A percentile compares a stretch with the other conserved stretches of the same genome.
Conservation (phyloP, 768 basidiomycete species). For the Thelephora aurantiotincta region DNA sequence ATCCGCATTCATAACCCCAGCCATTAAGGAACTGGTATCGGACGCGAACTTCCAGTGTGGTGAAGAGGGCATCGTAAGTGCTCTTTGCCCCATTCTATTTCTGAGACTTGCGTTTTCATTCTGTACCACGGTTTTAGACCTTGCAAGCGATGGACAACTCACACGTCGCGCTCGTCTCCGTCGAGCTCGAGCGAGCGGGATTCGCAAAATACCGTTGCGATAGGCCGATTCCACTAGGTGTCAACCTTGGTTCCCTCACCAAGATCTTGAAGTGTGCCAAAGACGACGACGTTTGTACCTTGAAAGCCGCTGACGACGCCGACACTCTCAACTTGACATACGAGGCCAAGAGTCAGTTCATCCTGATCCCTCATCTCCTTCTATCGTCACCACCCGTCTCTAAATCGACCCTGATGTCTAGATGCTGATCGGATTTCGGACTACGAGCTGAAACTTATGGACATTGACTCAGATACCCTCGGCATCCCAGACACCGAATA, state of each 20-base stretch:
- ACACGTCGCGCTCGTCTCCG: constrained; percentile 92
- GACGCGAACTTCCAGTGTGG: constrained; percentile 98
- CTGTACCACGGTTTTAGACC: constrained; percentile 24
- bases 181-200: constrained; percentile 62
- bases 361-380: not conserved
- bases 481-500: constrained; percentile 97
- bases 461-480: constrained; percentile 91
- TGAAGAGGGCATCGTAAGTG: constrained; percentile 79
- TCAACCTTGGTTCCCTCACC: constrained; percentile 75
- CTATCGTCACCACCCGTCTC: constrained; percentile 1
- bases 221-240: constrained; percentile 82
- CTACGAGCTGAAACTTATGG: constrained; percentile 99
- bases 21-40: constrained; percentile 93
- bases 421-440: constrained; percentile 90
- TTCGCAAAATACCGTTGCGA: constrained; percentile 91
- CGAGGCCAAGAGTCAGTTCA: constrained; percentile 61
- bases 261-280: constrained; percentile 97
- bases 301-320: constrained; percentile 85
- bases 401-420: too few relatives aligned
- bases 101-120: not conserved
- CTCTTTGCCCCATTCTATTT: not conserved
- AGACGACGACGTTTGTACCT: constrained; percentile 83
- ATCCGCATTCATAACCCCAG: constrained; percentile 23
- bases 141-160: constrained; percentile 99
- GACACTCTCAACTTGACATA: constrained; percentile 83